Percentiles rank a stretch among this genome's conserved stretches.
Evolutionary conservation across 805 yeast species (phyloP).

Genomic region (Scheffersomyces lignosus): DNA sequence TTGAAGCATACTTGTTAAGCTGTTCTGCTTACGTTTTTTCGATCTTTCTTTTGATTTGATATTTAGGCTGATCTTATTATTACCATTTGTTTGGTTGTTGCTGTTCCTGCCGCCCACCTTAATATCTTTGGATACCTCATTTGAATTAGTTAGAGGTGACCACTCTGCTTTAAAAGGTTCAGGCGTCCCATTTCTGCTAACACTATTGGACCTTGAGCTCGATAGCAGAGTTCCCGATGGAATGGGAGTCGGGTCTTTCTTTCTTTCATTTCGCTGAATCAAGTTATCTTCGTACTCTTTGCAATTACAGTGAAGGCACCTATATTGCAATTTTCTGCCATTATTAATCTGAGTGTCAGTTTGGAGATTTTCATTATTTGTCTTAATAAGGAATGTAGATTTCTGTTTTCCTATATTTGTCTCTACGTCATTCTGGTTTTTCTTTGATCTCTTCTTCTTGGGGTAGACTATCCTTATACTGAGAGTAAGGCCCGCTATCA

Average conservation of each 20-base stretch:
- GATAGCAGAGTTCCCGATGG: not conserved
- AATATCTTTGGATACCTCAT: constrained; percentile 4
- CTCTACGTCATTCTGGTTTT: constrained; percentile 1
- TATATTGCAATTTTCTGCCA: constrained; percentile 12
- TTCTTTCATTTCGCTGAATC: constrained; percentile 8
- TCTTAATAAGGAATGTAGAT: constrained; percentile 2
- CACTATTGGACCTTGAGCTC: not conserved
- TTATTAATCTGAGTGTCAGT: not conserved
- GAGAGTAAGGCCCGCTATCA: constrained; percentile 36
- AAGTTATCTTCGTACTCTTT: constrained; percentile 10
- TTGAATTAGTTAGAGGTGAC: constrained; percentile 3
- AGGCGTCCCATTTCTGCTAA: not conserved
- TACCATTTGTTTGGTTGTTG: not conserved
- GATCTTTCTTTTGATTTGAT: constrained; percentile 36
- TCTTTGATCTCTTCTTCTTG: constrained; percentile 6
- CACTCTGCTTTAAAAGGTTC: not conserved
- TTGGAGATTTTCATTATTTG: not conserved
- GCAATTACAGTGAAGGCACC: constrained; percentile 21
- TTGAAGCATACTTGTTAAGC: constrained; percentile 41
- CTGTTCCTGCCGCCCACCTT: not conserved
- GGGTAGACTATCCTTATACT: constrained; percentile 20
- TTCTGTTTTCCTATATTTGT: constrained; percentile 1
- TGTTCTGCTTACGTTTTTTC: constrained; percentile 44
- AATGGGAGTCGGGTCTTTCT: not conserved
- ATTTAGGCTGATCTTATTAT: too few relatives aligned